phyloP scores from a whole-genome alignment of 352 stramenopile species.

The Phytophthora brassicae region DNA sequence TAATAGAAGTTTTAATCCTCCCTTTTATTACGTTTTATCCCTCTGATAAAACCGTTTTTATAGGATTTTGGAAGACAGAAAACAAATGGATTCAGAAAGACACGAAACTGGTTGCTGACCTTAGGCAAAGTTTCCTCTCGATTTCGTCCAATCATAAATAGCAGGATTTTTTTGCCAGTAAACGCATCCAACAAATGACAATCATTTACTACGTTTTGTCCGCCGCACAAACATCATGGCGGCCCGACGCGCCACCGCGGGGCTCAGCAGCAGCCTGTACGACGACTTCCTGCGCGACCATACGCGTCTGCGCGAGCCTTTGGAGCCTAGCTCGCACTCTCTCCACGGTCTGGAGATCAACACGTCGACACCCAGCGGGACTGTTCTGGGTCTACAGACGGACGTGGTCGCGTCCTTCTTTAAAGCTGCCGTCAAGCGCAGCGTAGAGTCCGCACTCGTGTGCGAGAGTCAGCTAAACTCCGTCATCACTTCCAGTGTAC shows the following conservation, averaged over 20 bases:
- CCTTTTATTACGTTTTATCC: too few species aligned
- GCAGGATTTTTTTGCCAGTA: too few species aligned
- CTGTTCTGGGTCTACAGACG: constrained; percentile 53
- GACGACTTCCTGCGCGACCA: constrained; percentile 64
- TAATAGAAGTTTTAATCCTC: too few species aligned
- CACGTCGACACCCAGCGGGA: constrained; percentile 54
- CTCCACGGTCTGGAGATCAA: constrained; percentile 55
- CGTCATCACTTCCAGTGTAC: constrained; percentile 61
- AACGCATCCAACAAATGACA: too few species aligned
- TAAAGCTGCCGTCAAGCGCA: constrained; percentile 62
- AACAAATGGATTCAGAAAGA: too few species aligned
- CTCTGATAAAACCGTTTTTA: too few species aligned
- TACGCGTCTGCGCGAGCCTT: constrained; percentile 40
- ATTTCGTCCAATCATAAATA: too few species aligned
- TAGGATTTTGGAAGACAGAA: too few species aligned
- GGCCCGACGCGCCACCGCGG: constrained; percentile 36
- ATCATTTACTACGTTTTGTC: too few species aligned
- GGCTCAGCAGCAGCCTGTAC: constrained; percentile 69
- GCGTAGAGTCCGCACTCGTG: constrained; percentile 60
- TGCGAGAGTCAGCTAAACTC: constrained; percentile 70
- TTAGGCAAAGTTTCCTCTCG: too few species aligned
- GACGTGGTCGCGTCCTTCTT: constrained; percentile 72
- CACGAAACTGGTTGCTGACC: too few species aligned
- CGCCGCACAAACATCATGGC: constrained; percentile 15
- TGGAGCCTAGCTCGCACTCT: constrained; percentile 50